A percentile compares a stretch with the other conserved stretches of the same genome.
phyloP scores from a whole-genome alignment of 2,329 filamentous ascomycete species.

The Periconia digitata region DNA sequence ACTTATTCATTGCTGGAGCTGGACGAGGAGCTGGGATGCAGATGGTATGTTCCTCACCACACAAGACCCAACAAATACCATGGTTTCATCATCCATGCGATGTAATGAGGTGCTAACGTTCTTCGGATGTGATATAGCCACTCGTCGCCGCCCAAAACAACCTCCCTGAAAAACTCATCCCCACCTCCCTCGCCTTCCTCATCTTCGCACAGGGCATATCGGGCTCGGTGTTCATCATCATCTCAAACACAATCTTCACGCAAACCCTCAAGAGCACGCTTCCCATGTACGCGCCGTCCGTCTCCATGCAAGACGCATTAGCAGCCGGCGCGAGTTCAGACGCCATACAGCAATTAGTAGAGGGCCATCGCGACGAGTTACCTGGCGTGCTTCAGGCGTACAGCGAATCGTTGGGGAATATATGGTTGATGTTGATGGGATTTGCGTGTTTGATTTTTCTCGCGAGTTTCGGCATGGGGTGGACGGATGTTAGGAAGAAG shows the following conservation, averaged over 20 bases:
- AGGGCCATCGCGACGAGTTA: constrained; percentile 17
- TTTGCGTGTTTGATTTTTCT: constrained; percentile 14
- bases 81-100: not conserved
- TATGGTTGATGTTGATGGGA: constrained; percentile 26
- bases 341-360: constrained; percentile 23
- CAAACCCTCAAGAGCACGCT: constrained; percentile 21
- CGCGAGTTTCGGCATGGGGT: constrained; percentile 24
- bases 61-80: not conserved
- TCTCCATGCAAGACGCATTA: constrained; percentile 22
- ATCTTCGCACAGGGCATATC: constrained; percentile 43
- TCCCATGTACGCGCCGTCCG: constrained; percentile 22
- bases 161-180: constrained; percentile 26
- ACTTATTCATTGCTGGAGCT: constrained; percentile 27
- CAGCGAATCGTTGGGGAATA: constrained; percentile 22
- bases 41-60: constrained; percentile 14
- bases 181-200: constrained; percentile 35
- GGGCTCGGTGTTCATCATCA: constrained; percentile 30
- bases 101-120: no score
- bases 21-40: constrained; percentile 30
- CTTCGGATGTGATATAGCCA: constrained; percentile 12
- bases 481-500: constrained; percentile 26
- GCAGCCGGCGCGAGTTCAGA: constrained; percentile 25
- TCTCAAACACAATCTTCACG: constrained; percentile 31
- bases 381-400: constrained; percentile 25
- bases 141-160: constrained; percentile 37